A percentile compares a stretch with the other conserved stretches of the same genome.
Evolutionary conservation across 140 eudicot genomes (phyloP).

Genomic region (Ambrosia hybrid): DNA sequence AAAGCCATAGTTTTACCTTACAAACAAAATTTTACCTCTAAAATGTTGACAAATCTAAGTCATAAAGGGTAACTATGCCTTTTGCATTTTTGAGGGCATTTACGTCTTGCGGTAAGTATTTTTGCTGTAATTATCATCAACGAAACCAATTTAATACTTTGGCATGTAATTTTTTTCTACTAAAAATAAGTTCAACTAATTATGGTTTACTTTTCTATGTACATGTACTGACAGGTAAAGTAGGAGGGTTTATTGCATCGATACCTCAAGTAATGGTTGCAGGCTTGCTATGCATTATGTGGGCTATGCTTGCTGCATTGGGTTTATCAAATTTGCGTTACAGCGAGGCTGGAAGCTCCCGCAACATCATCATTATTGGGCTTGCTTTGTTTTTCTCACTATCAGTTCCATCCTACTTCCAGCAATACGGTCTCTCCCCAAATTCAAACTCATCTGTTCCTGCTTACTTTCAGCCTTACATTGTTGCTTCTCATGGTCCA

Average conservation of each 20-base stretch:
- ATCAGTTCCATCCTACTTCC: slow-evolving; percentile 88
- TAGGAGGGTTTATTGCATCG: slow-evolving; percentile 94
- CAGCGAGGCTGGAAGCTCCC: slow-evolving; percentile 96
- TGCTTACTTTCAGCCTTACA: slow-evolving; percentile 76
- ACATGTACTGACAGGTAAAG: slow-evolving; percentile 64
- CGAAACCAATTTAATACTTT: too few species aligned
- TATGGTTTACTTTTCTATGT: neutral
- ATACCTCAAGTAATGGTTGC: slow-evolving; percentile 95
- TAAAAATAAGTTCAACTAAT: neutral
- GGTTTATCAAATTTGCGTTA: slow-evolving; percentile 90
- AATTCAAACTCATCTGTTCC: slow-evolving; percentile 78
- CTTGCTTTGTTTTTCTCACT: slow-evolving; percentile 86
- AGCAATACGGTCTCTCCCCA: slow-evolving; percentile 81
- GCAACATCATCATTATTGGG: slow-evolving; percentile 89
- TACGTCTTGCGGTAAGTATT: too few species aligned
- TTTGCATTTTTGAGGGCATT: too few species aligned
- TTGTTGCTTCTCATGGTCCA: slow-evolving; percentile 95
- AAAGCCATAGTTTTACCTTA: too few species aligned
- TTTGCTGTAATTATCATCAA: too few species aligned
- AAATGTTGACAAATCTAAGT: too few species aligned
- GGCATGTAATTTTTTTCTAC: too few species aligned
- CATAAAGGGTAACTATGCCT: too few species aligned
- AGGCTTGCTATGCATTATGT: slow-evolving; percentile 92
- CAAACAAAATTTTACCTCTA: too few species aligned
- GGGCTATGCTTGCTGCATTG: slow-evolving; percentile 96